Evolutionary conservation across 1,284 basidiomycete genomes (phyloP).

Genomic region (Apiotrichum mycotoxinovorans): DNA sequence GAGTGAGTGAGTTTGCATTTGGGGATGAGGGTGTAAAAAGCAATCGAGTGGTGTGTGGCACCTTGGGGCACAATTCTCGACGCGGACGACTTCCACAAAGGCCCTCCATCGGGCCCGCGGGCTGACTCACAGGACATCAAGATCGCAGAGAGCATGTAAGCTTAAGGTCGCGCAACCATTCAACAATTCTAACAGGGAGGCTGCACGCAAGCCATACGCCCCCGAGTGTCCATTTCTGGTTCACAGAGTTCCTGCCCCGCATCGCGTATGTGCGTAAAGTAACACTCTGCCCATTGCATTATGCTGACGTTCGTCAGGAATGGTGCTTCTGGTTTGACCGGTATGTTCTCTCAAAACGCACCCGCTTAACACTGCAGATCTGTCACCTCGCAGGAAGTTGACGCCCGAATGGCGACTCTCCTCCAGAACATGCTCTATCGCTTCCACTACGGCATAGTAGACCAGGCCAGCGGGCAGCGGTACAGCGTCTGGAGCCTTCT

Average conservation of each 20-base stretch:
- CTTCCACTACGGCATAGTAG: conserved; percentile 13
- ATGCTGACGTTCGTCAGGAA: conserved; percentile 8
- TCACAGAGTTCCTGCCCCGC: conserved; percentile 15
- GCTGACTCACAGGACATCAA: conserved; percentile 18
- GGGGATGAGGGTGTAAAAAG: no score
- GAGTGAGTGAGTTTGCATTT: no score
- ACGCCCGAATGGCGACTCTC: conserved; percentile 10
- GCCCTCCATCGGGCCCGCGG: no score
- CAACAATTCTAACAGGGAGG: no score
- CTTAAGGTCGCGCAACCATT: not conserved
- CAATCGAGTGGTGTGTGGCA: no score
- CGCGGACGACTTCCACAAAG: no score
- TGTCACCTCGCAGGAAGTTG: conserved; percentile 16
- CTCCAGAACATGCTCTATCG: conserved; percentile 14
- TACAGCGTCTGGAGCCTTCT: conserved; percentile 13
- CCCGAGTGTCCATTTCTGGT: conserved; percentile 12
- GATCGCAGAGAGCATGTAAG: conserved; percentile 21
- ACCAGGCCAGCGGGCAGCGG: conserved; percentile 3
- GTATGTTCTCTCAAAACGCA: not conserved
- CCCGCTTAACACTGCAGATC: not conserved
- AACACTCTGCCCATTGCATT: accelerated
- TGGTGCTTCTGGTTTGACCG: conserved; percentile 26
- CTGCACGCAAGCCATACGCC: conserved; percentile 11
- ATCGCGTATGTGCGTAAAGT: conserved; percentile 11
- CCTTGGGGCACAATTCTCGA: no score